Percentiles rank a stretch among this genome's conserved stretches.
phyloP scores from a whole-genome alignment of 768 basidiomycete genomes.

The Suillus fuscotomentosus region DNA sequence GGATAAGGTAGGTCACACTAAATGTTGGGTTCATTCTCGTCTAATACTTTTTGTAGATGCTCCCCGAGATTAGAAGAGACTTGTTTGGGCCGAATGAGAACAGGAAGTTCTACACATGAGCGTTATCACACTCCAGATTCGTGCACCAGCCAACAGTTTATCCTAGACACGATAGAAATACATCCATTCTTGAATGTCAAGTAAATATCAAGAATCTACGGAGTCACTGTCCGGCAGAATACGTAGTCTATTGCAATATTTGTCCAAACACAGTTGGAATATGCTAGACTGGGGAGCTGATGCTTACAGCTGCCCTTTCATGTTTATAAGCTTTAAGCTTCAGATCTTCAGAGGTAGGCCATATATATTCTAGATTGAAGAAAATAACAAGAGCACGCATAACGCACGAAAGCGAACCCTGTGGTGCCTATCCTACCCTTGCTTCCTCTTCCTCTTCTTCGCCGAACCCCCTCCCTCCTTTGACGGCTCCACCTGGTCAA shows the following conservation, averaged over 20 bases:
- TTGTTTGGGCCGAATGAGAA: conserved; percentile 90
- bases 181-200: background rate
- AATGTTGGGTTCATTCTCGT: background rate
- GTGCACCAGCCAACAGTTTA: background rate
- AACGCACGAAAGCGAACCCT: background rate
- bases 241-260: background rate
- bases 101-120: conserved; percentile 83
- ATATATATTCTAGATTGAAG: background rate
- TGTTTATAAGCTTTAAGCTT: background rate
- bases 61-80: conserved; percentile 89
- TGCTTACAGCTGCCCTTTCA: too few relatives aligned
- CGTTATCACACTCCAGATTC: too few relatives aligned
- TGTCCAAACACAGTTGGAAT: background rate
- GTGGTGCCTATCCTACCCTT: background rate
- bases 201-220: background rate
- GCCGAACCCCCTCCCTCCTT: conserved; percentile 10
- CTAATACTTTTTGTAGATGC: conserved; percentile 62
- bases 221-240: background rate
- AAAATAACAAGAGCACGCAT: background rate
- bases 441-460: conserved; percentile 18
- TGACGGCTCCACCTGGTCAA: background rate
- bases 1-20: conserved; percentile 64
- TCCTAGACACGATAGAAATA: background rate
- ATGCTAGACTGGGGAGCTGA: background rate
- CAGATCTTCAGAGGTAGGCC: background rate